Conservation (phyloP, 345 rosid genomes). For the Rhodamnia argentea region DNA sequence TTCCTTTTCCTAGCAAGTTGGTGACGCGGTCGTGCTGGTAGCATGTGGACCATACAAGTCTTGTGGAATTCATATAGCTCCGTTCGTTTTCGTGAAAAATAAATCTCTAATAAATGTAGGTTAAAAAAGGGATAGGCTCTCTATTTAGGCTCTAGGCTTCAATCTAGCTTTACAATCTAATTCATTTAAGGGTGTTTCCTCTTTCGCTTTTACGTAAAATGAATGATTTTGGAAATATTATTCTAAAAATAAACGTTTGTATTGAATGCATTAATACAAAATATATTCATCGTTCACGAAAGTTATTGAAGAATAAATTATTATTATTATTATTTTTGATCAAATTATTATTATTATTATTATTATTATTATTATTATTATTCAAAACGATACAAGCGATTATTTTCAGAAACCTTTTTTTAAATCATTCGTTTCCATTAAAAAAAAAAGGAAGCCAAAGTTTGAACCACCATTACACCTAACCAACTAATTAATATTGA, state of each 20-base stretch:
- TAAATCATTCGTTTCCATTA: neutral
- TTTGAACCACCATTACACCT: neutral
- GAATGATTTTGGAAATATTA: neutral
- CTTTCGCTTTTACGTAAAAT: neutral
- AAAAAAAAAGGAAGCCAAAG: neutral
- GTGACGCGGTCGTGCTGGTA: fast-evolving
- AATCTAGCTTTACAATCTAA: neutral
- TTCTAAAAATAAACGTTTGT: neutral
- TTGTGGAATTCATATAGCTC: neutral
- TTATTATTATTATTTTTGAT: no score
- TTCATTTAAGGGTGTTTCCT: neutral
- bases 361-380: no score
- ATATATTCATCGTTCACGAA: no score
- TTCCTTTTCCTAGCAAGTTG: neutral
- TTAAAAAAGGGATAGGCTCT: no score
- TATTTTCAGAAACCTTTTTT: no score
- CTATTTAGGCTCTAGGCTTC: neutral
- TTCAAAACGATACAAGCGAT: no score
- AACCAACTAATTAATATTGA: neutral
- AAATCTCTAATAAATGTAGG: neutral
- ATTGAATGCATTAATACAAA: neutral
- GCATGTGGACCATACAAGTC: neutral
- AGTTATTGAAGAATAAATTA: no score
- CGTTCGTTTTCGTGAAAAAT: no score
- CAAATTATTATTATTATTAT: no score